Evolutionary conservation across 371 early-diverging fungal species (phyloP), one percentile per base, ranked within the genome.

Genomic region (Choanephora cucurbitarum): DNA sequence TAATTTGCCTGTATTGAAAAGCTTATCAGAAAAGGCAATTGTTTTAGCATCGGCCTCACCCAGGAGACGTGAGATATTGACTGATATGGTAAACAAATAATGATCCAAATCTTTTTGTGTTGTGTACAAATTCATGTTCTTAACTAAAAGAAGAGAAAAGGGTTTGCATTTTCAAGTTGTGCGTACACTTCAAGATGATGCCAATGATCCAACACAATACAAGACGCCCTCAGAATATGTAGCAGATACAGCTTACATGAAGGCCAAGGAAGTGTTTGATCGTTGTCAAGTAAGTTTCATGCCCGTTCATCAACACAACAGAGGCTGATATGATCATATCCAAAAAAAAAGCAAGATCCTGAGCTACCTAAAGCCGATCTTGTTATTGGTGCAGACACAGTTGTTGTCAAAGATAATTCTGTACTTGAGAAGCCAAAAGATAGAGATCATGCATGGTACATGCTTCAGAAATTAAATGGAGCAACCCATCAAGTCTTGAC

Each of bases 31-130:
- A 6, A 84, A 83, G 54, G 79, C 67, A 13, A 69, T 92, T 42
- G 62, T 94, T 21, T 78, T 94, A 21, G 95, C 91, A 19, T 93
- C 93, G 3, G 85, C 85, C 8, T 92, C 92, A 5, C 93, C 91
- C 2, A 81, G 93, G 23, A 82, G 95, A 54, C 81, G 77, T 59
- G 90, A 93, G 46, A 87, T 94, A 44, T 68, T 94, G 47, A 61
- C 69, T 39, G 68, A 79, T 9, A 72, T 93, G 61, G 88, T 80
- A 42, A 42, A 28, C 11, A 24, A 33, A 44, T 9, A 33, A 21
- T 17, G 10, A 52, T 48, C 54, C 24, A 52, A 37, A 50, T n/a
- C n/a, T n/a, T n/a, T n/a, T n/a, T n/a, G n/a, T n/a, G n/a, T n/a
- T n/a, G n/a, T 32, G 17, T 11, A 23, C 28, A 24, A 18, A 18